phyloP scores from a whole-genome alignment of 73 alveolate species.

The Paramecium bursaria region DNA sequence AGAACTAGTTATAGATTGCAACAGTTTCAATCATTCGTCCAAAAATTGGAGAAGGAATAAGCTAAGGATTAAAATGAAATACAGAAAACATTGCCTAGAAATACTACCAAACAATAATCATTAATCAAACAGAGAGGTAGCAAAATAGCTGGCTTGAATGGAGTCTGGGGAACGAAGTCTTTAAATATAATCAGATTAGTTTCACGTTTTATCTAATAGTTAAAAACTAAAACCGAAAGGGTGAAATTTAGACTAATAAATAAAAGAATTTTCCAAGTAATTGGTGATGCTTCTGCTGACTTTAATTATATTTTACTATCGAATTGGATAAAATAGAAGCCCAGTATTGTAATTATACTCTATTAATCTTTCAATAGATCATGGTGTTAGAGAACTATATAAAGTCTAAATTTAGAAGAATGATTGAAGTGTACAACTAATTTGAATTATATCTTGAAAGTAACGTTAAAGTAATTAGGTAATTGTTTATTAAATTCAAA shows the following conservation, averaged over 20 bases:
- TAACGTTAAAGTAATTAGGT: slow-evolving; percentile 35
- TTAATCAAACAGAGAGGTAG: background rate
- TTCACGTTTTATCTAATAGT: slow-evolving; percentile 46
- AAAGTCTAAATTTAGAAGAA: too few relatives aligned
- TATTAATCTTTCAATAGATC: too few relatives aligned
- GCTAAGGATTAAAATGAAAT: background rate
- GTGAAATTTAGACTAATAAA: slow-evolving; percentile 44
- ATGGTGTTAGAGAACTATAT: too few relatives aligned
- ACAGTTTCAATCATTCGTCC: slow-evolving; percentile 39
- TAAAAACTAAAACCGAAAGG: slow-evolving; percentile 51
- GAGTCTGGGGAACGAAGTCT: slow-evolving; percentile 9
- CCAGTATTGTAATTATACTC: background rate
- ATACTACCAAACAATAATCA: slow-evolving; percentile 22
- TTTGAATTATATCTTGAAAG: background rate
- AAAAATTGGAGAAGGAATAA: slow-evolving; percentile 5
- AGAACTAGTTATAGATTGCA: background rate
- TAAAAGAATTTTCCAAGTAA: slow-evolving; percentile 41
- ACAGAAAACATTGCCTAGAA: background rate
- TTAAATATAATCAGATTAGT: slow-evolving; percentile 27
- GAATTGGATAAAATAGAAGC: slow-evolving; percentile 37
- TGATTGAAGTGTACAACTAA: background rate
- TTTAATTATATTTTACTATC: slow-evolving; percentile 21
- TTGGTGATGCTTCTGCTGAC: slow-evolving; percentile 29
- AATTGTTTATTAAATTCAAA: too few relatives aligned
- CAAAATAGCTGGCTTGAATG: slow-evolving; percentile 19